Percentiles rank a stretch among this genome's conserved stretches.
Conservation (phyloP, 257 asterid genomes). For the Nicotiana noctiflora region DNA sequence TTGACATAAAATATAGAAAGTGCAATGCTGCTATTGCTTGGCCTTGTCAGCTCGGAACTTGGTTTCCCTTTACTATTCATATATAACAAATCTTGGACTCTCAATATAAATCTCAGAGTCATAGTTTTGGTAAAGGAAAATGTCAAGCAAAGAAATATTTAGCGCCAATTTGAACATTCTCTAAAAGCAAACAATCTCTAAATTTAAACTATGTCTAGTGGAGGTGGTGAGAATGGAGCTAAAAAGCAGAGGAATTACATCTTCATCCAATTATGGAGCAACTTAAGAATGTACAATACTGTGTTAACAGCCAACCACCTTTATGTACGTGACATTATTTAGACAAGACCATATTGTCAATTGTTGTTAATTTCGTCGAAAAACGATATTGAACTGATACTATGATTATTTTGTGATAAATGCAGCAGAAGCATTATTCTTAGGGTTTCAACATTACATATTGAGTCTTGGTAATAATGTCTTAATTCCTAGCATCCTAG, state of each 20-base stretch:
- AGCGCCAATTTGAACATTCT: neutral
- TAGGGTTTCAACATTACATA: constrained; percentile 82
- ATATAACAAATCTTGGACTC: too few species aligned
- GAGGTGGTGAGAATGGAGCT: constrained; percentile 4
- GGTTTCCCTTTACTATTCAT: too few species aligned
- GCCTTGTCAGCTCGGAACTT: too few species aligned
- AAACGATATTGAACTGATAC: neutral
- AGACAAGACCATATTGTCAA: too few species aligned
- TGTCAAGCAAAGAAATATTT: neutral
- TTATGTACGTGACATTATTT: constrained; percentile 25
- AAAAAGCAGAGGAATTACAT: constrained; percentile 18
- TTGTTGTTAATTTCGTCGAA: neutral
- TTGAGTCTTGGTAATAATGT: constrained; percentile 57
- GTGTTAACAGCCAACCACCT: constrained; percentile 78
- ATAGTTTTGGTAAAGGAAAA: neutral
- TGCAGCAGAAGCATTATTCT: constrained; percentile 51
- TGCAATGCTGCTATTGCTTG: too few species aligned
- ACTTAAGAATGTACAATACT: constrained; percentile 57
- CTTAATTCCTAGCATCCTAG: constrained; percentile 52
- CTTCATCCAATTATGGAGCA: constrained; percentile 59
- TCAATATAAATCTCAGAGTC: too few species aligned
- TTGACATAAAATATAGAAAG: too few species aligned
- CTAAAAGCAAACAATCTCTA: neutral
- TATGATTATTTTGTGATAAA: neutral
- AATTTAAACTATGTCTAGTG: constrained; percentile 21